Percentiles rank a stretch among this genome's conserved stretches.
These are phyloP conservation scores for Cardamine chenopodiifolia DNA, from an alignment of 345 rosid genomes.

Conservation along the genomic window DNA sequence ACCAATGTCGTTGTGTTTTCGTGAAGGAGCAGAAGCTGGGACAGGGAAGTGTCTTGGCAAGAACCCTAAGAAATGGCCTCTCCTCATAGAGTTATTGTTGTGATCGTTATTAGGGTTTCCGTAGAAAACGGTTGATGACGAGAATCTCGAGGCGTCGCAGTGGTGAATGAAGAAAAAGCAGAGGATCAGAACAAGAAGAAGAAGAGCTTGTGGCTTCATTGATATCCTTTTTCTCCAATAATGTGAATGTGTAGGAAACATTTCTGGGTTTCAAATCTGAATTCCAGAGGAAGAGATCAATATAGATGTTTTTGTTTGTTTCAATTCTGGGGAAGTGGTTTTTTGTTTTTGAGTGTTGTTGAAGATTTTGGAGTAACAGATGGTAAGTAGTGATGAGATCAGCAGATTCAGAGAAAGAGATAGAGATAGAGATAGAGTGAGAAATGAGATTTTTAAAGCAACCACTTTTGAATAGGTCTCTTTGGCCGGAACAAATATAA, in stretches of 20 bases:
- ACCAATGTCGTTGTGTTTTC: constrained; percentile 89
- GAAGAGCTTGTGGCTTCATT: constrained; percentile 10
- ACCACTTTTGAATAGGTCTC: constrained; percentile 42
- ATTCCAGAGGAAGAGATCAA: constrained; percentile 20
- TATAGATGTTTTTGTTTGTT: constrained; percentile 23
- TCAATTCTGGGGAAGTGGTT: constrained; percentile 9
- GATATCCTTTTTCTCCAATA: constrained; percentile 44
- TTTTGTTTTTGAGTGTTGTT: constrained; percentile 12
- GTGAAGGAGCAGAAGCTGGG: constrained; percentile 90
- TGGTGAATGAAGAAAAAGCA: constrained; percentile 41
- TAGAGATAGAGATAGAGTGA: no score
- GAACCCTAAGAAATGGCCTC: constrained; percentile 69
- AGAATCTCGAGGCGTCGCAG: constrained; percentile 56
- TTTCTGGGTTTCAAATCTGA: constrained; percentile 30
- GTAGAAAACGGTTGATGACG: constrained; percentile 47
- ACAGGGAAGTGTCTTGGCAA: constrained; percentile 81
- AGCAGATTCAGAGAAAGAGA: constrained; percentile 30
- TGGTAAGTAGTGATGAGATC: constrained; percentile 44
- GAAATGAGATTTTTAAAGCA: constrained; percentile 34
- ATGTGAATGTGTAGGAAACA: constrained; percentile 41
- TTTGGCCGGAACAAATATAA: constrained; percentile 27
- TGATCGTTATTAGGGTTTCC: constrained; percentile 47
- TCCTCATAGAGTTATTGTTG: constrained; percentile 24
- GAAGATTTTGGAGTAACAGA: constrained; percentile 34
- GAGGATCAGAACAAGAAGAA: constrained; percentile 32